Evolutionary conservation across 2,329 filamentous ascomycete genomes (phyloP), one percentile per base, ranked within the genome.

Genomic region (Seiridium cupressi): DNA sequence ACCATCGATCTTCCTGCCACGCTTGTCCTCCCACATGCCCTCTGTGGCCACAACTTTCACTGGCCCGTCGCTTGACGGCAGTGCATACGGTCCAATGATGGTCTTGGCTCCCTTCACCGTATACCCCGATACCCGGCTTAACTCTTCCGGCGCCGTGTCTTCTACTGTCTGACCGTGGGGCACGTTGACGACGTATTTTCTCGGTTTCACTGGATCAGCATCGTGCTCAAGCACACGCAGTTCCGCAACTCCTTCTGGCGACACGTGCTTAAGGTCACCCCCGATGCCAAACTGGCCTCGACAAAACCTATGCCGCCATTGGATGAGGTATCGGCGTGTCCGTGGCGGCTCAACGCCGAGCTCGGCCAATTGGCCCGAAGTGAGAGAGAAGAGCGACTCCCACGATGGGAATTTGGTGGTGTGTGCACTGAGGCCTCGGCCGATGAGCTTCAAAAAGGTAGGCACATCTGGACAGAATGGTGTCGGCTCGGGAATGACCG

Each of bases 1-100:
- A 71, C 95, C 95, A 76, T 98, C 93, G 66, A 99, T 89, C 88
- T 98, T 98, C 70, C 87, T 87, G 35, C 95, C 94, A 69, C 89
- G 84, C 73, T 84, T 89, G 69, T 93, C 83, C 80, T 98, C 94
- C 95, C 94, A 98, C 81, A 98, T 89, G 8, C 94, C 93, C 74
- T 97, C 93, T 60, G 88, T 86, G 31, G 91, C 83, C 64, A 82
- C 81, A 66, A 98, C 82, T 56, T 82, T 80, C 9, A 89, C 91
- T 7, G 86, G 87, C 1, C 85, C 83, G 1, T 84, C 85, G 74
- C 90, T 88, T 35, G 93, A 72, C 4, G 87, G 86, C 71, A 89
- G 80, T 5, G 93, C 84, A 68, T 88, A 90, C 2, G 91, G 91
- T 0, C 94, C 94, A 31, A 82, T 82, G 65, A 98, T 92, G 36